Percentiles rank a stretch among this genome's conserved stretches.
phyloP scores from a whole-genome alignment of 768 basidiomycete species.

The Boletus sensibilis region DNA sequence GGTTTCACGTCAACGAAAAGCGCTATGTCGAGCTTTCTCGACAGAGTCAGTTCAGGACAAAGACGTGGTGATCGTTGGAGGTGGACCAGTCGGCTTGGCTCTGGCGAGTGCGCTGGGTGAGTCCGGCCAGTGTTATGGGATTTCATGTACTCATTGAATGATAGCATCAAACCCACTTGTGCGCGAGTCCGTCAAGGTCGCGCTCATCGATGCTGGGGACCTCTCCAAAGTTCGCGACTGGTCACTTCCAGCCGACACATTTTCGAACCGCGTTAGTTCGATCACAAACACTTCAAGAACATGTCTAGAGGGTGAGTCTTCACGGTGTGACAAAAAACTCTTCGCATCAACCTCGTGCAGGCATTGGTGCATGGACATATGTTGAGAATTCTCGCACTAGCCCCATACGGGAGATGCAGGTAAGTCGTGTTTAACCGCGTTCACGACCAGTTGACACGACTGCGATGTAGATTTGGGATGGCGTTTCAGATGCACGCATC shows the following conservation, averaged over 20 bases:
- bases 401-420: conserved; percentile 85
- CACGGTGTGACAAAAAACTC: neutral
- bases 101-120: conserved; percentile 84
- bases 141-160: neutral
- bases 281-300: conserved; percentile 71
- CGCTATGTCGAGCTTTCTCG: conserved; percentile 16
- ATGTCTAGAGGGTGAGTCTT: conserved; percentile 60
- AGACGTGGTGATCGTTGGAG: conserved; percentile 94
- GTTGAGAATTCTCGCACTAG: conserved; percentile 67
- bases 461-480: conserved; percentile 80
- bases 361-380: conserved; percentile 80
- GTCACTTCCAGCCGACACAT: conserved; percentile 52
- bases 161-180: conserved; percentile 55
- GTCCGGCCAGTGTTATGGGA: conserved; percentile 18
- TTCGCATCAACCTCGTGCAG: conserved; percentile 38
- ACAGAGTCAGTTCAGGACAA: conserved; percentile 44
- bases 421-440: conserved; percentile 25
- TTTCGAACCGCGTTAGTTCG: conserved; percentile 84
- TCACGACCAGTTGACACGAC: neutral
- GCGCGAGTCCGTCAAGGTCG: conserved; percentile 55
- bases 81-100: conserved; percentile 88
- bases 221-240: conserved; percentile 67
- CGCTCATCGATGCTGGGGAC: conserved; percentile 81
- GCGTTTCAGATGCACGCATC: conserved; percentile 77
- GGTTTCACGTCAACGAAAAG: conserved; percentile 5